phyloP scores from a whole-genome alignment of 2,329 filamentous ascomycete species.

The Tolypocladium amazonense region DNA sequence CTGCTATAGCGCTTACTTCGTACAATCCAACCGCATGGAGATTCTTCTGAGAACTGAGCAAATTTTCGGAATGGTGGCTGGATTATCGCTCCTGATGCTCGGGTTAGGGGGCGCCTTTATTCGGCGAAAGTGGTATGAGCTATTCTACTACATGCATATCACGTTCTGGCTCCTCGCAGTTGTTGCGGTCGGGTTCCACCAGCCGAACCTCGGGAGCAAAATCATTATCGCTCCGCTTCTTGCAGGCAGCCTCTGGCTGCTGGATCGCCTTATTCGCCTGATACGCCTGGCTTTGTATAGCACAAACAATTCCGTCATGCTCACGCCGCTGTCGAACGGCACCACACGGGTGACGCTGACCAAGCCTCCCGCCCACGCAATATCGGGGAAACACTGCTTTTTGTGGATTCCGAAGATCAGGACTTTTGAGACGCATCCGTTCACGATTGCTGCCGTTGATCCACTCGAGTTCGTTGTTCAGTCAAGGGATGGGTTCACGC shows the following conservation, averaged over 20 bases:
- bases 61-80: constrained; percentile 38
- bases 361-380: constrained; percentile 33
- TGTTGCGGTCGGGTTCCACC: constrained; percentile 39
- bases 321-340: constrained; percentile 42
- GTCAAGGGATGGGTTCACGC: constrained; percentile 48
- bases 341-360: constrained; percentile 44
- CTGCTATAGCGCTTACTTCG: constrained; percentile 32
- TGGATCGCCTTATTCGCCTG: constrained; percentile 39
- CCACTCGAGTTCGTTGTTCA: constrained; percentile 49
- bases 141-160: constrained; percentile 44
- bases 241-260: constrained; percentile 35
- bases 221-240: constrained; percentile 31
- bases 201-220: constrained; percentile 31
- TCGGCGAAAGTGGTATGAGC: constrained; percentile 40
- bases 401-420: constrained; percentile 52
- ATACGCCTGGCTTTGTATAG: constrained; percentile 31
- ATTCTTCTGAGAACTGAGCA: constrained; percentile 25
- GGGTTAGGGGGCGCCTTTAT: constrained; percentile 30
- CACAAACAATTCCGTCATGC: constrained; percentile 38
- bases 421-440: constrained; percentile 49
- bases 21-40: constrained; percentile 10
- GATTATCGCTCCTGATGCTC: constrained; percentile 32
- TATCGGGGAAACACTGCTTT: constrained; percentile 51
- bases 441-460: constrained; percentile 44
- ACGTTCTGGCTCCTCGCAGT: constrained; percentile 36